Evolutionary conservation across 805 yeast genomes (phyloP).

Genomic region (Nakazawaea holstii): DNA sequence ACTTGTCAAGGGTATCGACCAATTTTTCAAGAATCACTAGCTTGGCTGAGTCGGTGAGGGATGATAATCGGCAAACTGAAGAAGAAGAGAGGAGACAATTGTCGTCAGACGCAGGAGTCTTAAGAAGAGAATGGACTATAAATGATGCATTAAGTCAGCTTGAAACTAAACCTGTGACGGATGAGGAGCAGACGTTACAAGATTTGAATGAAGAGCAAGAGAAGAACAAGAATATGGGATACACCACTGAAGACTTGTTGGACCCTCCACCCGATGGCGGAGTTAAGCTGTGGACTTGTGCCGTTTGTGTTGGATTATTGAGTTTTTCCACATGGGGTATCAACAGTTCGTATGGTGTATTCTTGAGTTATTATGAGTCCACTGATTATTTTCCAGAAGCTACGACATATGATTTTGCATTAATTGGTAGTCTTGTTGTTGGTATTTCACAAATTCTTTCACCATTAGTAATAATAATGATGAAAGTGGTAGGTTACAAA

Average conservation of each 20-base stretch:
- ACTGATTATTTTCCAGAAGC: conserved; percentile 46
- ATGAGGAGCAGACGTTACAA: conserved; percentile 3
- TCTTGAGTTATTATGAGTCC: conserved; percentile 46
- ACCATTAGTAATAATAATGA: conserved; percentile 17
- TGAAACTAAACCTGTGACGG: conserved; percentile 7
- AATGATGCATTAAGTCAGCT: conserved; percentile 21
- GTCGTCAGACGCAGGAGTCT: conserved; percentile 16
- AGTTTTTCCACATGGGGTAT: conserved; percentile 64
- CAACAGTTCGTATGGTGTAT: conserved; percentile 55
- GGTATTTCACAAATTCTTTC: conserved; percentile 20
- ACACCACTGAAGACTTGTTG: conserved; percentile 4
- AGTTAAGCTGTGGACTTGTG: conserved; percentile 61
- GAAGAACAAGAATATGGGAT: conserved; percentile 4
- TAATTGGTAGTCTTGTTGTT: conserved; percentile 52
- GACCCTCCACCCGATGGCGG: conserved; percentile 41
- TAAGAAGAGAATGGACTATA: conserved; percentile 17
- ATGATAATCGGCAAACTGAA: conserved; percentile 18
- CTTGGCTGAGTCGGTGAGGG: conserved; percentile 17
- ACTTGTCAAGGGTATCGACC: conserved; percentile 1
- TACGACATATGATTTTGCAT: conserved; percentile 48
- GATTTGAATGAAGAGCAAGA: conserved; percentile 8
- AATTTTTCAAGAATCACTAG: conserved; percentile 5
- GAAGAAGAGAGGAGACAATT: conserved; percentile 9
- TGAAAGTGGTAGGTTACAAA: conserved; percentile 29
- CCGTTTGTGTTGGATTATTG: conserved; percentile 36